phyloP scores from a whole-genome alignment of 768 basidiomycete species.

The Phanerodontia chrysosporium region DNA sequence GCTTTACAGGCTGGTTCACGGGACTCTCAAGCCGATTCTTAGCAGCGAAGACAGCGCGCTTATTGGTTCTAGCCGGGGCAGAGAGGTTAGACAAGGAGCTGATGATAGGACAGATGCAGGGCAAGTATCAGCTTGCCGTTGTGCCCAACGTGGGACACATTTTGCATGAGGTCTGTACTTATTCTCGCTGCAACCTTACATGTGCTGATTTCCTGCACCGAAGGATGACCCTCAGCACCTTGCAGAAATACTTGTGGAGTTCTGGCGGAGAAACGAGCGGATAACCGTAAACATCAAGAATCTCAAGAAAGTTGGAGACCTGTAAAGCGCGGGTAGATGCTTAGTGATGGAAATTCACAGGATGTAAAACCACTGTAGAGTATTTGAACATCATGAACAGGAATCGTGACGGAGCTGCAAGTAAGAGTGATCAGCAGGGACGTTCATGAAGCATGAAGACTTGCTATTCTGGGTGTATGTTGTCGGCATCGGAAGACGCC shows the following conservation, averaged over 20 bases:
- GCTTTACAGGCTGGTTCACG: conserved; percentile 78
- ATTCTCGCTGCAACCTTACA: neutral
- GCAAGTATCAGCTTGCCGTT: conserved; percentile 91
- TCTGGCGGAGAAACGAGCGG: conserved; percentile 87
- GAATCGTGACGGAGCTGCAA: too few species aligned
- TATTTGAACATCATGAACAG: too few species aligned
- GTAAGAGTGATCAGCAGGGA: too few species aligned
- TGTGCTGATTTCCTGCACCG: neutral
- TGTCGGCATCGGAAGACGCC: neutral
- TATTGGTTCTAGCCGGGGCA: conserved; percentile 88
- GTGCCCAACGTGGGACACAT: conserved; percentile 88
- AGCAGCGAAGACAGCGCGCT: conserved; percentile 68
- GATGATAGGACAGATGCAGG: conserved; percentile 84
- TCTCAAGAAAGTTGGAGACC: conserved; percentile 48
- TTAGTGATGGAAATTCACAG: too few species aligned
- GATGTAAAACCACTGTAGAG: too few species aligned
- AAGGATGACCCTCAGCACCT: conserved; percentile 86
- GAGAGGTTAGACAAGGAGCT: conserved; percentile 90
- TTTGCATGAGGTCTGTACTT: conserved; percentile 75
- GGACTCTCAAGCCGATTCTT: conserved; percentile 81
- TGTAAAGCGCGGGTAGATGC: conserved; percentile 16
- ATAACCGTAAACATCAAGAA: conserved; percentile 48
- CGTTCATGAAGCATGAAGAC: too few species aligned
- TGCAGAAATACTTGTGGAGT: conserved; percentile 79
- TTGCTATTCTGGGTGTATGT: conserved; percentile 5